These are phyloP conservation scores for Ustilago hordei DNA, from an alignment of 1,284 basidiomycete genomes.

Conservation along the genomic window DNA sequence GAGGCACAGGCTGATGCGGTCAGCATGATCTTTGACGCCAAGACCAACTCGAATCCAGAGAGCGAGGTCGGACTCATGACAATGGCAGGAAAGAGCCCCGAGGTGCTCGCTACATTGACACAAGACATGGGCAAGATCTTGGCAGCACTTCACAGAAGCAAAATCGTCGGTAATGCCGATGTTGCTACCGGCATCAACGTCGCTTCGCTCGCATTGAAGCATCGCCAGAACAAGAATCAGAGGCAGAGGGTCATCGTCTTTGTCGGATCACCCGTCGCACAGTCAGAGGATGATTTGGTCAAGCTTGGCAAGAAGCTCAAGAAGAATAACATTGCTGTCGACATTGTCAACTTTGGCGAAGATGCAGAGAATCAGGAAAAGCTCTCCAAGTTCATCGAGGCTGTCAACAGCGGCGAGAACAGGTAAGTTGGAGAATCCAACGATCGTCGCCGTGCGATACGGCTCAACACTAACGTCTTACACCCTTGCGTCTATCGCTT, in stretches of 20 bases:
- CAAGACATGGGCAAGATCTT: constrained; percentile 94
- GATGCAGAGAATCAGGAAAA: constrained; percentile 75
- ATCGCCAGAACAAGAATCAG: constrained; percentile 97
- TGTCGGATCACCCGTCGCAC: constrained; percentile 80
- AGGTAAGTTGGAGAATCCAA: constrained; percentile 74
- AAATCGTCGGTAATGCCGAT: constrained; percentile 83
- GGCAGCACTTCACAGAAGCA: constrained; percentile 79
- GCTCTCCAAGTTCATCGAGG: constrained; percentile 81
- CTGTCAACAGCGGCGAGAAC: constrained; percentile 82
- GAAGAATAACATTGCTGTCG: constrained; percentile 98
- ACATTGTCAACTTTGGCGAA: constrained; percentile 81
- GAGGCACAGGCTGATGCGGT: constrained; percentile 93
- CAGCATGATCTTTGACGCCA: constrained; percentile 88
- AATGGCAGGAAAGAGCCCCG: constrained; percentile 82
- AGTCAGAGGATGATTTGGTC: constrained; percentile 70
- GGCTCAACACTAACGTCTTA: not conserved
- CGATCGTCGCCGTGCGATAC: not conserved
- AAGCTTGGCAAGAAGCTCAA: constrained; percentile 95
- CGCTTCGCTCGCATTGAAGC: constrained; percentile 90
- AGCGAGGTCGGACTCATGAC: constrained; percentile 98
- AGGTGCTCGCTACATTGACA: constrained; percentile 94
- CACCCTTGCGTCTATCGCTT: not conserved
- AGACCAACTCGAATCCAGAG: constrained; percentile 92
- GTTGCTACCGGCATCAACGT: constrained; percentile 90
- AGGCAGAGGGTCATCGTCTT: constrained; percentile 95